Percentiles rank a stretch among this genome's conserved stretches.
Conservation (phyloP, 2,329 filamentous ascomycete genomes). For the Aaosphaeria arxii region DNA sequence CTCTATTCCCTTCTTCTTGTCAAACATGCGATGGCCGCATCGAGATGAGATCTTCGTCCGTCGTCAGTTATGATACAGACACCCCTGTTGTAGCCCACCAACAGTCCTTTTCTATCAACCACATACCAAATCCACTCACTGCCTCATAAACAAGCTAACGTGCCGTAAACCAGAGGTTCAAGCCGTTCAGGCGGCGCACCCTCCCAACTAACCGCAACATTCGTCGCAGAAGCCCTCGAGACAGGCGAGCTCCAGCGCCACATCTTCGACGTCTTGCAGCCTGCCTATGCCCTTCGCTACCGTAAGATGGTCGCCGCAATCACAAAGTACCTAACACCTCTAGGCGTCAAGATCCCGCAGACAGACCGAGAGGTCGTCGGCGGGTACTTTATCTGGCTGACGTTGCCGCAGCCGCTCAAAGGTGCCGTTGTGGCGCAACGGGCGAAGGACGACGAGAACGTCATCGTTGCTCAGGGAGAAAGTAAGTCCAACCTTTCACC, state of each 20-base stretch:
- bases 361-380: slow-evolving; percentile 57
- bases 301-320: slow-evolving; percentile 59
- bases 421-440: slow-evolving; percentile 55
- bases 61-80: no score
- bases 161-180: slow-evolving; percentile 47
- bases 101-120: no score
- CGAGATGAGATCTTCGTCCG: no score
- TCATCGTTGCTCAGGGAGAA: slow-evolving; percentile 58
- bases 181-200: slow-evolving; percentile 59
- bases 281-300: slow-evolving; percentile 55
- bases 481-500: slow-evolving; percentile 58
- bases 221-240: slow-evolving; percentile 54
- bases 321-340: slow-evolving; percentile 56
- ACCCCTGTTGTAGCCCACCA: no score
- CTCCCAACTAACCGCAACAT: slow-evolving; percentile 57
- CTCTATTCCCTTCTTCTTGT: not conserved
- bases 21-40: no score
- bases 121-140: no score
- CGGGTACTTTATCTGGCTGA: slow-evolving; percentile 84
- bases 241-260: slow-evolving; percentile 52
- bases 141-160: not conserved
- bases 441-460: slow-evolving; percentile 60
- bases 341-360: slow-evolving; percentile 55
- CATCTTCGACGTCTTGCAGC: slow-evolving; percentile 53
- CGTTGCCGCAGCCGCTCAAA: slow-evolving; percentile 54